Evolutionary conservation across 305 asterid genomes (phyloP), one percentile per base, ranked within the genome.

Genomic region (Plantago lanceolata): DNA sequence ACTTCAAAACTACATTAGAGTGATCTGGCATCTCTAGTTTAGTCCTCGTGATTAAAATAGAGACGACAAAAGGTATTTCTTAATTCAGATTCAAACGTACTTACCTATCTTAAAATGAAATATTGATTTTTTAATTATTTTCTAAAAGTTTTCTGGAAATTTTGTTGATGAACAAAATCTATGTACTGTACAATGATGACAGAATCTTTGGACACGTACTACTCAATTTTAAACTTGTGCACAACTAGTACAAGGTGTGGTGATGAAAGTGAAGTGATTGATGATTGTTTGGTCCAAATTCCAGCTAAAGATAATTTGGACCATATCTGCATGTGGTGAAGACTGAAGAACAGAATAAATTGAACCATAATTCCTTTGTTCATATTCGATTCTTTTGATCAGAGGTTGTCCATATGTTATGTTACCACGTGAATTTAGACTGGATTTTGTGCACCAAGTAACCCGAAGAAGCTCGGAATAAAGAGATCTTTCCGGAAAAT

Each of bases 81-180:
- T n/a, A n/a, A n/a, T n/a, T n/a, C n/a, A n/a, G n/a, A n/a, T n/a
- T n/a, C n/a, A n/a, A n/a, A n/a, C n/a, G n/a, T n/a, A n/a, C n/a
- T n/a, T n/a, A n/a, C n/a, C n/a, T n/a, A n/a, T n/a, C n/a, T n/a
- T n/a, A n/a, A n/a, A n/a, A n/a, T n/a, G n/a, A n/a, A n/a, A n/a
- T n/a, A n/a, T n/a, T n/a, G n/a, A n/a, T n/a, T n/a, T n/a, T n/a
- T n/a, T n/a, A n/a, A n/a, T n/a, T n/a, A n/a, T n/a, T n/a, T n/a
- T n/a, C n/a, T n/a, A n/a, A n/a, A n/a, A n/a, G n/a, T n/a, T n/a
- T n/a, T n/a, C n/a, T n/a, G 65, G 65, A 45, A 45, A 14, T 28
- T 61, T 21, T 61, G 55, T 24, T 61, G 8, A 61, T 40, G 31
- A 45, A 47, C 55, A 60, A 60, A 43, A 26, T 45, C 20, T 44